Base-by-base conservation (phyloP, 371 early-diverging fungal genomes). In the Rhizopus delemar region DNA sequence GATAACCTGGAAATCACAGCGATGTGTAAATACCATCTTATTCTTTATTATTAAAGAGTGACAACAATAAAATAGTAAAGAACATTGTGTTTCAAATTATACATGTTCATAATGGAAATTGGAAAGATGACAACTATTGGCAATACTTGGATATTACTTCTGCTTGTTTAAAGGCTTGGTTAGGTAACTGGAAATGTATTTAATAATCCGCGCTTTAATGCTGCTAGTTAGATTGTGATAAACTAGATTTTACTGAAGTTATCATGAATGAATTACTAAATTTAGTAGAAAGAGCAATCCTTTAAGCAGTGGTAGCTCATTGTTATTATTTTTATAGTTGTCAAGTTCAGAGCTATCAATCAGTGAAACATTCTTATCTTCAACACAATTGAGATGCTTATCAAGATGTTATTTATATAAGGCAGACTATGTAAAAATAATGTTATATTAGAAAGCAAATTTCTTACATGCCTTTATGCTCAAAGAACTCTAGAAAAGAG, bases 381-480 rank as follows among this genome's bases (percentile, higher is more conserved):
- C 6, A 4, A 45, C n/a, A 12, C 15, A 43, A 12, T 15, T 29
- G 7, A 6, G 12, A 41, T 43, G n/a, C 4, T 13, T 61, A 43
- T 15, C 43, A 8, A 39, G 41, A 56, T 43, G 62, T 7, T 61
- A 51, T 16, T 22, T 56, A 2, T 61, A 61, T 46, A 41, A 50
- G 8, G 46, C 62, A 43, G 62, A 54, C 49, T 56, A 61, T n/a
- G 62, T 61, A 56, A 22, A 15, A 31, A 31, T 8, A 32, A 31
- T 13, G 38, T 45, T 31, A 32, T 45, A 15, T 53, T 29, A 32
- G 46, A n/a, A 7, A 34, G 8, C 36, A 36, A 36, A 1, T 36
- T 8, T 36, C 6, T 36, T 22, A 22, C 2, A 22, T 2, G 22
- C 2, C 22, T 22, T 22, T 22, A 22, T 22, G 22, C 2, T 22